Conservation (phyloP, 768 basidiomycete species). For the Lactarius tabidus region DNA sequence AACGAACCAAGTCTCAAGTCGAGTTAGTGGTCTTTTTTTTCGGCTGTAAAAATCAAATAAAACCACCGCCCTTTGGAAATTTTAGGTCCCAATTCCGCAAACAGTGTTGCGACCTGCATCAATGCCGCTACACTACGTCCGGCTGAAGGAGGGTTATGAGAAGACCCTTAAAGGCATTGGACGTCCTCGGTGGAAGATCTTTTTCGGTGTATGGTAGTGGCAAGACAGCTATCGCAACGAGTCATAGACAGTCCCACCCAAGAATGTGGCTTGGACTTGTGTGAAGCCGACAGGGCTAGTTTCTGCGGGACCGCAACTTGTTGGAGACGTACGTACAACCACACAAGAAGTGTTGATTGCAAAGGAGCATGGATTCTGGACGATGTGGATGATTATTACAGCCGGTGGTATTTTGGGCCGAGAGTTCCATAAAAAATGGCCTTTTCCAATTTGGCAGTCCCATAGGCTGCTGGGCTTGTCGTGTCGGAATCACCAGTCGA, state of each 20-base stretch:
- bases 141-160: constrained; percentile 68
- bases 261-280: neutral
- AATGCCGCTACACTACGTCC: constrained; percentile 67
- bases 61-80: neutral
- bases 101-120: constrained; percentile 66
- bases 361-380: neutral
- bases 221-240: neutral
- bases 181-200: constrained; percentile 80
- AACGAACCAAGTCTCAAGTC: constrained; percentile 53
- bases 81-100: constrained; percentile 62
- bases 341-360: neutral
- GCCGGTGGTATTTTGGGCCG: neutral
- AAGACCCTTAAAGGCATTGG: constrained; percentile 73
- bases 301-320: neutral
- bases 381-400: neutral
- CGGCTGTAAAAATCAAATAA: neutral
- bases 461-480: neutral
- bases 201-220: constrained; percentile 70
- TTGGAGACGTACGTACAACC: neutral
- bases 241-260: neutral
- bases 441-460: constrained; percentile 16
- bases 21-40: constrained; percentile 38
- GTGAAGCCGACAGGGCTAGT: neutral
- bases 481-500: neutral
- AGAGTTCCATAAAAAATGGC: neutral